Conservation (phyloP, 169 alveolate species). For the Cryptosporidium tyzzeri region DNA sequence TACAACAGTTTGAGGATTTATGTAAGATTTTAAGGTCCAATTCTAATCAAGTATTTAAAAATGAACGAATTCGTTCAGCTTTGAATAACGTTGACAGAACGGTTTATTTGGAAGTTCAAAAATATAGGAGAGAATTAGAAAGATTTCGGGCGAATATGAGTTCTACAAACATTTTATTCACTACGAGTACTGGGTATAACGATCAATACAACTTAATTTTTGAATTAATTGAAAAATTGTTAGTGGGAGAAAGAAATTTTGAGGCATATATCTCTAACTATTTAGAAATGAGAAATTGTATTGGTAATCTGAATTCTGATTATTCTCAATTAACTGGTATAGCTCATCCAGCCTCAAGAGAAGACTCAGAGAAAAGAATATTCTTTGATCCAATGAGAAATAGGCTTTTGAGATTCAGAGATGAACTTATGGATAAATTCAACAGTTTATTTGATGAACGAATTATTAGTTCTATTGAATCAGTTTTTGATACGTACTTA, state of each 20-base stretch:
- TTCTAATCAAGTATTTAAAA: background rate
- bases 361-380: background rate
- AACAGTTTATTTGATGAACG: background rate
- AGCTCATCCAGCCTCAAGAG: background rate
- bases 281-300: conserved; percentile 22
- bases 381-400: background rate
- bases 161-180: background rate
- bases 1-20: background rate
- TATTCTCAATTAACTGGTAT: background rate
- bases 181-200: background rate
- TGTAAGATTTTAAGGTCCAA: background rate
- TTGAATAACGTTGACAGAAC: background rate
- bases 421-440: background rate
- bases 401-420: background rate
- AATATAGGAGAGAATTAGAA: background rate
- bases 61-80: background rate
- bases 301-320: background rate
- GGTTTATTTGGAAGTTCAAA: background rate
- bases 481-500: background rate
- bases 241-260: background rate
- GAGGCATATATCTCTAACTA: background rate
- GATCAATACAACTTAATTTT: background rate
- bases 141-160: background rate
- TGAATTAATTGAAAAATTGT: background rate
- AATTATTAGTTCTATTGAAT: background rate